Base-by-base conservation (phyloP, 306 rosid genomes). In the Prunus salicina region DNA sequence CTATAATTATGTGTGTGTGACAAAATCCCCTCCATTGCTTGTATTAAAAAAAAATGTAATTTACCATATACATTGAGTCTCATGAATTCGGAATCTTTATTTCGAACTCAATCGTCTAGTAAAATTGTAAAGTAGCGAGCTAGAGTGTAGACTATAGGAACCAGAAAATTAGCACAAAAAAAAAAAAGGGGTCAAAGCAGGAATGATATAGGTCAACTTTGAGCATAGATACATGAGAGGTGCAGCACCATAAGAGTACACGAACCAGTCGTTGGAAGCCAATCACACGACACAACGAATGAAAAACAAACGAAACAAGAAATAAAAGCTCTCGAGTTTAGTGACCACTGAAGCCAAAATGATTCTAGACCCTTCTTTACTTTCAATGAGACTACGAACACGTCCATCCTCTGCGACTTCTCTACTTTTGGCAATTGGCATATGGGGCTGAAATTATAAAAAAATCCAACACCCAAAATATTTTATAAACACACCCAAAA, bases 81-180 rank as follows among this genome's bases (percentile, higher is more conserved):
- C 62, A 25, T 60, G 64, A 63, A 30, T 62, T 62, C 28, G 45
- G 67, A 62, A 62, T 62, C 22, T 62, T 28, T 62, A 62, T 62
- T 19, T 28, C 45, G 3, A 30, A 63, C 28, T 30, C 24, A 6
- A 28, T 63, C 12, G 45, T 27, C 12, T 27, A 28, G 11, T 13
- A 63, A 63, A 63, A 63, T 63, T 22, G 18, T n/a, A 7, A 63
- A 30, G 9, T 63, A 30, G 45, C 45, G 24, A 12, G 18, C 14
- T 60, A 27, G 64, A 58, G 30, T 58, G 34, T 28, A 14, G 67
- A 15, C 9, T 18, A 1, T 52, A 19, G 58, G 58, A 32, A 62
- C 8, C n/a, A 30, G 6, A 63, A 3, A 30, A 16, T 16, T 18
- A 60, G 52, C 13, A 49, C 18, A 1, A 0, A 0, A 49, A n/a